These are phyloP conservation scores for Candida boleticola DNA, from an alignment of 805 yeast genomes.

Conservation along the genomic window DNA sequence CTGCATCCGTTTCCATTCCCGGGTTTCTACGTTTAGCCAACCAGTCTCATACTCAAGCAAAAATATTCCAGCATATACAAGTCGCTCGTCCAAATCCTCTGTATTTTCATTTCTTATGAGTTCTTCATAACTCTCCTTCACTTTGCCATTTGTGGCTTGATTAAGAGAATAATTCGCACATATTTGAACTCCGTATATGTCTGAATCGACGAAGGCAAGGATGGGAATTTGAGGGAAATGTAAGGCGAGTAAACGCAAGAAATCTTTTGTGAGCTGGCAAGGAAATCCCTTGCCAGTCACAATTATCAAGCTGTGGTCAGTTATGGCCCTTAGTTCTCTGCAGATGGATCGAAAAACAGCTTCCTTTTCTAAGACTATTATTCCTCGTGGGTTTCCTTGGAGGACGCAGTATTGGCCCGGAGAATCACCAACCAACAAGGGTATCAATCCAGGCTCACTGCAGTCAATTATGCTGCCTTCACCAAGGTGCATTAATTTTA, in stretches of 20 bases:
- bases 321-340: constrained; percentile 12
- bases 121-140: too few species aligned
- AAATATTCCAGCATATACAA: constrained; percentile 39
- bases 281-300: constrained; percentile 72
- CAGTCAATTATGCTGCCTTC: background rate
- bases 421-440: constrained; percentile 1
- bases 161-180: constrained; percentile 19
- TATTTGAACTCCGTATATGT: constrained; percentile 61
- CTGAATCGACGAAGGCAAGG: constrained; percentile 57
- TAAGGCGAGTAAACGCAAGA: constrained; percentile 29
- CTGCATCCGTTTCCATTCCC: constrained; percentile 6
- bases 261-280: constrained; percentile 49
- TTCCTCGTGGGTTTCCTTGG: constrained; percentile 1
- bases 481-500: background rate
- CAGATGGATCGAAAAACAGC: constrained; percentile 38
- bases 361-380: constrained; percentile 38
- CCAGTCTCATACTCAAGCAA: constrained; percentile 37
- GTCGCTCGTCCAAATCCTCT: too few species aligned
- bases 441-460: constrained; percentile 2
- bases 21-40: constrained; percentile 17
- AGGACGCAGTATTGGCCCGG: background rate
- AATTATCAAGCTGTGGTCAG: constrained; percentile 16
- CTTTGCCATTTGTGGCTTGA: background rate
- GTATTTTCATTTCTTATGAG: too few species aligned
- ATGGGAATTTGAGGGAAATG: constrained; percentile 35